Percentiles rank a stretch among this genome's conserved stretches.
These are phyloP conservation scores for Ganoderma meredithae DNA, from an alignment of 1,284 basidiomycete genomes.

Conservation along the genomic window DNA sequence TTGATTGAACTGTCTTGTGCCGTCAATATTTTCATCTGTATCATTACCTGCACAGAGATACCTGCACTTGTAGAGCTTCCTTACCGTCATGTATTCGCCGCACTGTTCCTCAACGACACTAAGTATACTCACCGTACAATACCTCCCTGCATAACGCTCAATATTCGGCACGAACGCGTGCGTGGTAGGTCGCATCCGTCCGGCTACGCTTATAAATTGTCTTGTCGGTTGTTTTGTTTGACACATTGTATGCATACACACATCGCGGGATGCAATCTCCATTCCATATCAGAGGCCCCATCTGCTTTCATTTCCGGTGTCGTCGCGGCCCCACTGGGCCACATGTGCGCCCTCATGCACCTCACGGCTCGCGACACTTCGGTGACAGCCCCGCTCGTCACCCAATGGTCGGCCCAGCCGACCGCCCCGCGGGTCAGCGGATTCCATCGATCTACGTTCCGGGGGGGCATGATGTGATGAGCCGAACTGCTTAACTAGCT, in stretches of 20 bases:
- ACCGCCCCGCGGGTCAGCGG: not conserved
- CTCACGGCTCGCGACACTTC: constrained; percentile 2
- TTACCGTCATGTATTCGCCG: not conserved
- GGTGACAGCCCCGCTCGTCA: not conserved
- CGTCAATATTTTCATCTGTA: not conserved
- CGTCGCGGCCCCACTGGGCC: constrained; percentile 13
- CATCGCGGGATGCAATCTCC: constrained; percentile 27
- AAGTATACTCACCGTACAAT: not conserved
- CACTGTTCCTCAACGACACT: not conserved
- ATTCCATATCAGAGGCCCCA: constrained; percentile 19
- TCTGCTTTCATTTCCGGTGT: constrained; percentile 19
- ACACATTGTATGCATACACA: constrained; percentile 14
- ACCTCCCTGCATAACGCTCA: constrained; percentile 1
- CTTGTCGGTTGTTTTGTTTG: constrained; percentile 8
- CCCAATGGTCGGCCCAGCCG: constrained; percentile 1
- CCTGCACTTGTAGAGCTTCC: not conserved
- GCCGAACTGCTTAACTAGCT: not conserved
- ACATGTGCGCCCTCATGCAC: constrained; percentile 7
- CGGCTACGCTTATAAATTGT: constrained; percentile 12
- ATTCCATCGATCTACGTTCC: not conserved
- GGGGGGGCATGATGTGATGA: constrained; percentile 7
- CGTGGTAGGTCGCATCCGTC: not conserved
- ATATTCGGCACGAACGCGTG: not conserved
- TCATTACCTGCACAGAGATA: constrained; percentile 7
- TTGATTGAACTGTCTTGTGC: not conserved